phyloP scores from a whole-genome alignment of 495 filamentous ascomycete species.

The Articulospora tetracladia region DNA sequence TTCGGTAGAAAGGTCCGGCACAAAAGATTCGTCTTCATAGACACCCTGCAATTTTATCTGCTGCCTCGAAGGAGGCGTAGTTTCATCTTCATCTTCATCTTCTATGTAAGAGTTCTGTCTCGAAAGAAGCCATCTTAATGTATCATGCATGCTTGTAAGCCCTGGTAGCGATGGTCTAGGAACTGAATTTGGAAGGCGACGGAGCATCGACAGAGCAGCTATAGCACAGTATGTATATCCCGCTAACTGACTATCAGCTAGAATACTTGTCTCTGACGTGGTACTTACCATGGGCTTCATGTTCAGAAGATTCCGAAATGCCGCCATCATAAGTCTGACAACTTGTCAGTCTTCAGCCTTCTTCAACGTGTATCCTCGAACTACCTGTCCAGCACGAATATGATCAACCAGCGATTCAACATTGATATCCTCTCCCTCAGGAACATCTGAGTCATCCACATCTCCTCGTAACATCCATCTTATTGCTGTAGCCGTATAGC shows the following conservation, averaged over 20 bases:
- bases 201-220: constrained; percentile 66
- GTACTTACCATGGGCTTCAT: constrained; percentile 82
- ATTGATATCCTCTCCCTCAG: constrained; percentile 66
- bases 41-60: constrained; percentile 28
- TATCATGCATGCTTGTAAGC: constrained; percentile 27
- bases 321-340: constrained; percentile 86
- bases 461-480: constrained; percentile 69
- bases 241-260: constrained; percentile 43
- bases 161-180: constrained; percentile 35
- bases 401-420: constrained; percentile 64
- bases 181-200: constrained; percentile 38
- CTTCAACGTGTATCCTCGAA: constrained; percentile 9
- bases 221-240: constrained; percentile 88
- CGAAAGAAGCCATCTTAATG: constrained; percentile 63
- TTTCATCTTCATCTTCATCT: constrained; percentile 43
- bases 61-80: constrained; percentile 17
- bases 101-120: constrained; percentile 54
- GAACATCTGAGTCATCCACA: constrained; percentile 27
- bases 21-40: constrained; percentile 25
- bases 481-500: constrained; percentile 76
- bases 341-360: constrained; percentile 15
- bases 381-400: constrained; percentile 66
- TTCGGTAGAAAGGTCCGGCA: constrained; percentile 34
- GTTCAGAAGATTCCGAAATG: constrained; percentile 71
- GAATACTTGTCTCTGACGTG: constrained; percentile 13